A percentile compares a stretch with the other conserved stretches of the same genome.
Conservation (phyloP, 1,284 basidiomycete species). For the Phellopilus nigrolimitatus region DNA sequence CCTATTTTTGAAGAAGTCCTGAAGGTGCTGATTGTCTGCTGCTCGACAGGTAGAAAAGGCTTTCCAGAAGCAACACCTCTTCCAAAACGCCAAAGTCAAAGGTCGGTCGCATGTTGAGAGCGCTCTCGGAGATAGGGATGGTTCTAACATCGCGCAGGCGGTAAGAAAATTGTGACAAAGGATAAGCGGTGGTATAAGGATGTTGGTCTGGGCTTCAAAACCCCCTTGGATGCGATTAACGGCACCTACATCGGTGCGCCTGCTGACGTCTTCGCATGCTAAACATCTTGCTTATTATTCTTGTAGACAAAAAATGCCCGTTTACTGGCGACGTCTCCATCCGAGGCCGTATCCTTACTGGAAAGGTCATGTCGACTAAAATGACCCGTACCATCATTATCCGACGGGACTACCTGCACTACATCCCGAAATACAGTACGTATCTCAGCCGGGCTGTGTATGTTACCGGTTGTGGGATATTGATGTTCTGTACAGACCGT, state of each 20-base stretch:
- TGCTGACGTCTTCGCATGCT: not conserved
- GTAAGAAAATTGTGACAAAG: slow-evolving; percentile 90
- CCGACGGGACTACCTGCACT: slow-evolving; percentile 98
- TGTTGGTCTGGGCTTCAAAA: slow-evolving; percentile 96
- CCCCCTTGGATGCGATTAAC: slow-evolving; percentile 91
- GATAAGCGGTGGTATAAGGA: slow-evolving; percentile 99
- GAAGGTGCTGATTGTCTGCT: slow-evolving; percentile 13
- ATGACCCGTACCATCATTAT: slow-evolving; percentile 99
- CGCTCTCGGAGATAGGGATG: slow-evolving; percentile 4
- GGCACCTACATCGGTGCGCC: slow-evolving; percentile 93
- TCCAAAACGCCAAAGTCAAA: slow-evolving; percentile 95
- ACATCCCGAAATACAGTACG: slow-evolving; percentile 96
- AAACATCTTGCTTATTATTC: not conserved
- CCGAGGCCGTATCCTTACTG: slow-evolving; percentile 97
- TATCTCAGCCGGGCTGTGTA: too few relatives aligned
- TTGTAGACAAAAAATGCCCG: slow-evolving; percentile 97
- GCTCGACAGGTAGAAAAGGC: slow-evolving; percentile 78
- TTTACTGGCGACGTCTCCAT: slow-evolving; percentile 96
- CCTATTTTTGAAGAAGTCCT: not conserved
- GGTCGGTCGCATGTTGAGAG: slow-evolving; percentile 50
- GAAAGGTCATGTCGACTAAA: slow-evolving; percentile 97
- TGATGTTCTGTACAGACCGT: slow-evolving; percentile 55
- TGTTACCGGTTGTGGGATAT: too few relatives aligned
- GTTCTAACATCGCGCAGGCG: slow-evolving; percentile 41
- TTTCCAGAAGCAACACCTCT: slow-evolving; percentile 96